These are phyloP conservation scores for Solanum chacoense DNA, from an alignment of 305 asterid genomes.

Conservation along the genomic window DNA sequence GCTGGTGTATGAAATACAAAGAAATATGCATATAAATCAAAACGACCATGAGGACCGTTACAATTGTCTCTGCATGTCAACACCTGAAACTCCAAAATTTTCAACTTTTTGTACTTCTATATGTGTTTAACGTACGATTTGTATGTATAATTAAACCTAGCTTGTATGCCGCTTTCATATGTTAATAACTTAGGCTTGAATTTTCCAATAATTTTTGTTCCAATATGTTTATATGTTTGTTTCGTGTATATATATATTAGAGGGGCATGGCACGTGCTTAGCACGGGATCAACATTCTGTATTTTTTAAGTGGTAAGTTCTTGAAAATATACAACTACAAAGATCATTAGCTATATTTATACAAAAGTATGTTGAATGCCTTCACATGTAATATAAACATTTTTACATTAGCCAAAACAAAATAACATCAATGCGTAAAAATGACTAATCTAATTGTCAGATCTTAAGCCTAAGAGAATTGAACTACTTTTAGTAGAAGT, in stretches of 20 bases:
- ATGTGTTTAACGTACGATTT: background rate
- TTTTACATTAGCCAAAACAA: too few relatives aligned
- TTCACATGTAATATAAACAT: too few relatives aligned
- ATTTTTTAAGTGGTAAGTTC: too few relatives aligned
- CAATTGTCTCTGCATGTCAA: background rate
- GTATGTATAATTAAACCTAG: background rate
- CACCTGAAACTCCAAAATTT: background rate
- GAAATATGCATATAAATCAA: background rate
- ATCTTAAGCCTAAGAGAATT: too few relatives aligned
- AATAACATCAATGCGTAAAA: too few relatives aligned
- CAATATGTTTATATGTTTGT: background rate
- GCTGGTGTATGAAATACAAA: background rate
- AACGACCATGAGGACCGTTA: background rate
- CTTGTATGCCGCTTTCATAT: background rate
- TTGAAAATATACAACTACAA: too few relatives aligned
- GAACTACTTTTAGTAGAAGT: too few relatives aligned
- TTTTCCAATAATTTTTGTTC: background rate
- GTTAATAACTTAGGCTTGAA: background rate
- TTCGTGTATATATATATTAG: background rate
- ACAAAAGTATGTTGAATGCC: too few relatives aligned
- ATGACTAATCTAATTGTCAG: too few relatives aligned
- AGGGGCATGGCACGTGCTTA: too few relatives aligned
- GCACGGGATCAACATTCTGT: too few relatives aligned
- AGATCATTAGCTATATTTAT: too few relatives aligned
- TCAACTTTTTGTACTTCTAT: background rate